Evolutionary conservation across 345 rosid genomes (phyloP).

Genomic region (Acer negundo): DNA sequence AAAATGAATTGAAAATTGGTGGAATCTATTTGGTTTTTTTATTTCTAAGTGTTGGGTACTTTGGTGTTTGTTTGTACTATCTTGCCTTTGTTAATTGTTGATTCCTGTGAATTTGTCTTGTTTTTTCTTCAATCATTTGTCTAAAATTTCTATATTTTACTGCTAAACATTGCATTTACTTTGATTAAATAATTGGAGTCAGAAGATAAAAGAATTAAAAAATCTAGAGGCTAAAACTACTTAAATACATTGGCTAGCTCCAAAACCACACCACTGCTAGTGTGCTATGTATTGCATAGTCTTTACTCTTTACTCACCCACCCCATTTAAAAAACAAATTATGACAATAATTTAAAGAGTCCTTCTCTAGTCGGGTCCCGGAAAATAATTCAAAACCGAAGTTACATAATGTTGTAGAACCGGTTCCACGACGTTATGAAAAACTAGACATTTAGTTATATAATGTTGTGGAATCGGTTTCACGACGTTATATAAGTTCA

Average conservation of each 20-base stretch:
- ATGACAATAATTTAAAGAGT: no score
- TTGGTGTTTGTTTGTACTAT: slow-evolving; percentile 30
- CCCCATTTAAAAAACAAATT: no score
- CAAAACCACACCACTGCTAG: slow-evolving; percentile 1
- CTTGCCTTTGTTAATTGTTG: slow-evolving; percentile 25
- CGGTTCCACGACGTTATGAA: no score
- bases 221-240: neutral
- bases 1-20: slow-evolving; percentile 12
- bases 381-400: no score
- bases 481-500: no score
- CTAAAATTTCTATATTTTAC: neutral
- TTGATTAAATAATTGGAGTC: slow-evolving; percentile 5
- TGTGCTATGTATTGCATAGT: neutral
- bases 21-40: slow-evolving; percentile 28
- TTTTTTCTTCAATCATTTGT: slow-evolving; percentile 24
- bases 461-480: no score
- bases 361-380: no score
- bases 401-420: no score
- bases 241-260: neutral
- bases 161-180: neutral
- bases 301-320: no score
- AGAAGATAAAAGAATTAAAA: no score
- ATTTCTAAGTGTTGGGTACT: slow-evolving; percentile 27
- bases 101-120: slow-evolving; percentile 22
- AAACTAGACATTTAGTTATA: no score